A percentile compares a stretch with the other conserved stretches of the same genome.
These are phyloP conservation scores for Acer yangbiense DNA, from an alignment of 345 rosid species.

Conservation along the genomic window DNA sequence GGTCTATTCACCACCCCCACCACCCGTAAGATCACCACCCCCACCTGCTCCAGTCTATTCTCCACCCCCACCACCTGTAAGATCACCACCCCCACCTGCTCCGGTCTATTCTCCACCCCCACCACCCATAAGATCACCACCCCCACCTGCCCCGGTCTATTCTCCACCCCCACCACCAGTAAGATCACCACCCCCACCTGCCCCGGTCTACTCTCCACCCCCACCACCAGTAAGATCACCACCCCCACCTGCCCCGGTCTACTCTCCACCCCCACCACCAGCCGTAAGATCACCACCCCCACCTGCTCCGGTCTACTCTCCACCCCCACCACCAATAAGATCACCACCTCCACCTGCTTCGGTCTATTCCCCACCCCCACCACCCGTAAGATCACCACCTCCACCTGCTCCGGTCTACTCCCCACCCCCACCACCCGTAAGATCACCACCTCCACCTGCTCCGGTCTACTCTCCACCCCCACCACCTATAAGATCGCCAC, in stretches of 20 bases:
- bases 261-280: neutral
- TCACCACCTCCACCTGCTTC: neutral
- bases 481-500: neutral
- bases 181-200: neutral
- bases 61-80: neutral
- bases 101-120: slow-evolving; percentile 8
- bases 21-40: neutral
- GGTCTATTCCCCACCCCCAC: neutral
- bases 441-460: neutral
- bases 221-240: no score
- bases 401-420: neutral
- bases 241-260: no score
- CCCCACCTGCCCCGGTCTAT: neutral
- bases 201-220: neutral
- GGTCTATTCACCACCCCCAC: neutral
- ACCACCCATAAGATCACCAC: neutral
- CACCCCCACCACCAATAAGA: neutral
- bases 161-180: neutral
- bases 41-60: neutral
- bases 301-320: neutral
- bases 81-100: neutral
- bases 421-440: slow-evolving; percentile 1
- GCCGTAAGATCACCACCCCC: no score
- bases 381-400: neutral
- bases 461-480: no score